Conservation (phyloP, 441 rosid genomes). For the Biscutella laevigata region DNA sequence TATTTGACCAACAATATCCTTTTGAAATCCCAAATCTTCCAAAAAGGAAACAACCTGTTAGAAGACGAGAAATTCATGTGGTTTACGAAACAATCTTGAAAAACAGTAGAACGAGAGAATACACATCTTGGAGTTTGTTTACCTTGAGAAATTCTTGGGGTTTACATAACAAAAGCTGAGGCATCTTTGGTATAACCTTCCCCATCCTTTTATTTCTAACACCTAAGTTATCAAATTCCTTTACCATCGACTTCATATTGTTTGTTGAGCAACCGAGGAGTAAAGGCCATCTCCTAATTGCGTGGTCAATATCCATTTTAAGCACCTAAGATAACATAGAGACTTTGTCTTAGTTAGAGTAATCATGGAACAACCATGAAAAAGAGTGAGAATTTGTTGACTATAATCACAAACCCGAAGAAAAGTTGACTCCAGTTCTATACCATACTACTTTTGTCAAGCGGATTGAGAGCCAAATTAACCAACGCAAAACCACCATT, state of each 20-base stretch:
- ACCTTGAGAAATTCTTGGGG: constrained; percentile 69
- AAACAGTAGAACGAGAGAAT: not conserved
- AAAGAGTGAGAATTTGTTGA: no score
- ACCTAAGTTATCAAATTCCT: constrained; percentile 43
- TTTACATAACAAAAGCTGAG: constrained; percentile 66
- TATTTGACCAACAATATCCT: constrained; percentile 47
- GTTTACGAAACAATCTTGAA: not conserved
- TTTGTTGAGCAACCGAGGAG: constrained; percentile 66
- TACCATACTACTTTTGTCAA: no score
- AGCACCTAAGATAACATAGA: constrained; percentile 43
- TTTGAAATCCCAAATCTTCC: constrained; percentile 56
- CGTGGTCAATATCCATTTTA: constrained; percentile 41
- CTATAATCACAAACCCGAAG: no score
- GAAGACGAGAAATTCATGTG: not conserved
- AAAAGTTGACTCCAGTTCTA: no score
- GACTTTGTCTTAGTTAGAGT: not conserved
- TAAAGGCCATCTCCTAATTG: constrained; percentile 72
- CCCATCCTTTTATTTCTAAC: constrained; percentile 58
- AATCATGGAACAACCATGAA: not conserved
- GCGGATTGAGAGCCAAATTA: not conserved
- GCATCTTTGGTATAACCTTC: constrained; percentile 60
- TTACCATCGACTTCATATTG: constrained; percentile 52
- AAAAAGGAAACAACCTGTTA: constrained; percentile 53
- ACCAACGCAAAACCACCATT: not conserved
- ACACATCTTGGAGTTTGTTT: not conserved